Base-by-base conservation (phyloP, 2,329 filamentous ascomycete species). In the Cladosporium cucumerinum region DNA sequence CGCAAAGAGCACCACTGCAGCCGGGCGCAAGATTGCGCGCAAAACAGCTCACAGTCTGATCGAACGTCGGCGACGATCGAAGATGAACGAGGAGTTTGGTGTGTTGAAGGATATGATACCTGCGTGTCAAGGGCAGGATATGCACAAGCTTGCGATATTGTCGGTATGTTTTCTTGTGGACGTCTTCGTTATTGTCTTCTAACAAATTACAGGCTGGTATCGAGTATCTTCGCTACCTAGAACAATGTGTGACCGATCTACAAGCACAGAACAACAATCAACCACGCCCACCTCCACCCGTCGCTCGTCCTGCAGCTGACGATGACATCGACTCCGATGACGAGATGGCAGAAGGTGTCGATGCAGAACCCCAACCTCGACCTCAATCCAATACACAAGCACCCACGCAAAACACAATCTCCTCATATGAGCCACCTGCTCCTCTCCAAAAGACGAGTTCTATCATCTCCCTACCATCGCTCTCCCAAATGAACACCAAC, bases 81-180 rank as follows among this genome's bases (percentile, higher is more conserved):
- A 98, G 82, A 99, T 98, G 94, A 98, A 99, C 71, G 94, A 98
- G 76, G 95, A 98, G 79, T 98, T 98, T 80, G 90, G 88, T 1
- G 90, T 96, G 18, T 80, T 98, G 69, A 98, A 98, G 79, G 86
- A 89, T 72, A 93, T 99, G 91, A 96, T 98, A 65, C 95, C 95
- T 0, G 94, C 95, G 2, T 98, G 95, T 77, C 87, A 86, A n/a
- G 93, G 93, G 7, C 86, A 89, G 70, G 94, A 98, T 74, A 98
- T 98, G 95, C 95, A 98, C 78, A 99, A 99, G 79, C 81, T 98
- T 65, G 93, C 93, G 18, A 97, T 98, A 71, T 80, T 98, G 59
- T 93, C 97, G 86, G 93, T 96, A 77, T n/a, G 52, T 51, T 0
- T 23, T 49, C 32, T 34, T 14, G n/a, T n/a, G n/a, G n/a, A n/a